A percentile compares a stretch with the other conserved stretches of the same genome.
These are phyloP conservation scores for Magnolia changhungtana DNA, from an alignment of 164 flowering plant species.

Conservation along the genomic window DNA sequence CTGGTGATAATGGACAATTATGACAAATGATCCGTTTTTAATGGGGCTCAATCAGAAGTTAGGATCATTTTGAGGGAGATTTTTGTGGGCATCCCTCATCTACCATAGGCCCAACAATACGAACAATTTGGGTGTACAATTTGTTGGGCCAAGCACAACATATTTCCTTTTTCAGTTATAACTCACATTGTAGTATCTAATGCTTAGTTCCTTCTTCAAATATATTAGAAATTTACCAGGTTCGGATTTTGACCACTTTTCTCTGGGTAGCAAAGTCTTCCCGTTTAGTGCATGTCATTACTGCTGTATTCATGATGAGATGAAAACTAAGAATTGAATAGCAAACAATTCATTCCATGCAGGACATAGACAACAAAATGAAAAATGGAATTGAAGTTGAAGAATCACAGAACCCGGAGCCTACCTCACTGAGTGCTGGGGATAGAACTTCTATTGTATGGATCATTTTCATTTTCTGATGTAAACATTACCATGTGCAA, in stretches of 20 bases:
- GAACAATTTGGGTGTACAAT: too few species aligned
- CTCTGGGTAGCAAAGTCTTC: neutral
- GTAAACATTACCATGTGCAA: conserved; percentile 6
- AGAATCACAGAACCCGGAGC: conserved; percentile 48
- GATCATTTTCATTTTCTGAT: conserved; percentile 8
- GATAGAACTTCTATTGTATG: conserved; percentile 77
- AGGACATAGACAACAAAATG: conserved; percentile 79
- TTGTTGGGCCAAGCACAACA: too few species aligned
- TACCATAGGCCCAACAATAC: too few species aligned
- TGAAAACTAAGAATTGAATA: neutral
- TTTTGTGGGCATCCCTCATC: too few species aligned
- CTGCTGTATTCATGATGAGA: neutral
- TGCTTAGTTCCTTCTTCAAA: neutral
- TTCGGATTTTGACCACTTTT: neutral
- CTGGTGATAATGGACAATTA: too few species aligned
- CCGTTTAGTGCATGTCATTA: neutral
- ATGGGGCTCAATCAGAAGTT: too few species aligned
- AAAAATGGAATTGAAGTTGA: conserved; percentile 78
- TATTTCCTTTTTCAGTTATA: too few species aligned
- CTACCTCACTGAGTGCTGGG: conserved; percentile 44
- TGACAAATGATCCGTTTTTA: too few species aligned
- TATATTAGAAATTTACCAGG: too few species aligned
- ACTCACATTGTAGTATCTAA: neutral
- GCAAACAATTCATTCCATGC: conserved; percentile 13
- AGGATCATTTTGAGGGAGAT: too few species aligned